phyloP scores from a whole-genome alignment of 768 basidiomycete species.

The Leucocoprinus sp. region DNA sequence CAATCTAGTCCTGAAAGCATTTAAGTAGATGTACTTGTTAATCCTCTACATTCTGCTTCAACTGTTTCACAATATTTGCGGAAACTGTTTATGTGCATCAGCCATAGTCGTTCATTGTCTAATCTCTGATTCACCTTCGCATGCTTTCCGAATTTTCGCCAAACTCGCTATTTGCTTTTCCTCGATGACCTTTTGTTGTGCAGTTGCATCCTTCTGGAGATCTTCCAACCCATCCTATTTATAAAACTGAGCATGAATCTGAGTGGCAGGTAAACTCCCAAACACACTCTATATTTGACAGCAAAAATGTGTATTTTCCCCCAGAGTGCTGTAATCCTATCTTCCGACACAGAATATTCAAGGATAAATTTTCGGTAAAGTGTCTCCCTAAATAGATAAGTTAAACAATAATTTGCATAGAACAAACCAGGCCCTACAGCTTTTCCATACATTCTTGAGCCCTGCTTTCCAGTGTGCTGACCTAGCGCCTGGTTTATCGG shows the following conservation, averaged over 20 bases:
- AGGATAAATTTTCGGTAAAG: constrained; percentile 2
- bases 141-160: constrained; percentile 6
- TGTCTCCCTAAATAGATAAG: neutral
- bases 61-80: neutral
- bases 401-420: neutral
- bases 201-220: neutral
- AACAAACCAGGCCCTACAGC: neutral
- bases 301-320: neutral
- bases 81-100: constrained; percentile 1
- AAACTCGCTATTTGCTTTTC: constrained; percentile 4
- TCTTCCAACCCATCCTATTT: constrained; percentile 1
- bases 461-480: neutral
- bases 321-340: constrained; percentile 3
- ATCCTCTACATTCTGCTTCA: neutral
- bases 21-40: no score
- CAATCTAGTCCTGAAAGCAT: no score
- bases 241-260: neutral
- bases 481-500: neutral
- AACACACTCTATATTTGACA: constrained; percentile 3
- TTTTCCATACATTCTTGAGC: constrained; percentile 1
- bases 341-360: constrained; percentile 5
- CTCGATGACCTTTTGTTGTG: neutral
- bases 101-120: neutral
- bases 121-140: constrained; percentile 5
- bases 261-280: no score